Percentiles rank a stretch among this genome's conserved stretches.
Evolutionary conservation across 768 basidiomycete genomes (phyloP).

Genomic region (Leccinum olivaceopallidum): DNA sequence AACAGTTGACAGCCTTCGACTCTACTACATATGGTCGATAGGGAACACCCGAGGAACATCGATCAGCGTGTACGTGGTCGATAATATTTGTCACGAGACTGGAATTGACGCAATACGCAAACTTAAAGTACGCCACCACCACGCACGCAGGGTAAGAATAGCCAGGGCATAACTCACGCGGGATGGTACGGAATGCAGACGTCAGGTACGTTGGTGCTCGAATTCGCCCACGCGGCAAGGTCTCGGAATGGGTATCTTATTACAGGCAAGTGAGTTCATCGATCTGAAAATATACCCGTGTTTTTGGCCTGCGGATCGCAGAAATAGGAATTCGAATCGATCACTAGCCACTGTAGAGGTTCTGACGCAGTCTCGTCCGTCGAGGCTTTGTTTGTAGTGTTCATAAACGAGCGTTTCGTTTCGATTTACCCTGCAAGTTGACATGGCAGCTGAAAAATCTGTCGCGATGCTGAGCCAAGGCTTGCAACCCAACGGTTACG

Average conservation of each 20-base stretch:
- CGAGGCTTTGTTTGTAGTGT: not conserved
- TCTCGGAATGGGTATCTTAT: not conserved
- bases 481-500: too few relatives aligned
- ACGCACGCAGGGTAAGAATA: slow-evolving; percentile 1
- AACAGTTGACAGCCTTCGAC: not conserved
- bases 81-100: not conserved
- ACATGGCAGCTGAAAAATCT: not conserved
- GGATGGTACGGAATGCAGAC: slow-evolving; percentile 4
- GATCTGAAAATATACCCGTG: not conserved
- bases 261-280: not conserved
- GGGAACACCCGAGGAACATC: not conserved
- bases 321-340: not conserved
- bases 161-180: not conserved
- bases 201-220: not conserved
- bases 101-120: not conserved
- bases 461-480: not conserved
- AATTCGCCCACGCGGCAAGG: not conserved
- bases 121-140: not conserved
- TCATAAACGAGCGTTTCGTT: not conserved
- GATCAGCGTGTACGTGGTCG: not conserved
- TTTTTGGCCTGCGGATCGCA: not conserved
- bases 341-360: too few relatives aligned
- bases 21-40: not conserved
- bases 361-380: too few relatives aligned
- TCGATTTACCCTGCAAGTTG: not conserved